Conservation (phyloP, 2,329 filamentous ascomycete species). For the Nemania diffusa region DNA sequence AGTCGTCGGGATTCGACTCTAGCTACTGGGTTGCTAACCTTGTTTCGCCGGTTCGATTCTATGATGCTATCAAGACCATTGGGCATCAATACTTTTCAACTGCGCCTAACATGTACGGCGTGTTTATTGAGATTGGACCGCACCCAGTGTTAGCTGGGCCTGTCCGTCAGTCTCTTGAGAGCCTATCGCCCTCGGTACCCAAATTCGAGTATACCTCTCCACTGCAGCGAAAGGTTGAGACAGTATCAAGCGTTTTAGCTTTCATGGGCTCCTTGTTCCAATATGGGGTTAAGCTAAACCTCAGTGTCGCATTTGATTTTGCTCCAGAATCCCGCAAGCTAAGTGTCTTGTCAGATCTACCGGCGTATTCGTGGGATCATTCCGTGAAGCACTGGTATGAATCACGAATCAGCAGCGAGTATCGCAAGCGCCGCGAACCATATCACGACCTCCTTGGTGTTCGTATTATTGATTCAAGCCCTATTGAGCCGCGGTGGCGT, state of each 20-base stretch:
- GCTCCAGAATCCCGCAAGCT: not conserved
- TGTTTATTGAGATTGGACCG: conserved; percentile 25
- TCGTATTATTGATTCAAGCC: conserved; percentile 1
- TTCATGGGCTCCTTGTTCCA: conserved; percentile 23
- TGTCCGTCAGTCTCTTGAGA: not conserved
- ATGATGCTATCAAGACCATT: conserved; percentile 7
- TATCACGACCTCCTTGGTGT: conserved; percentile 36
- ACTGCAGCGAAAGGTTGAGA: conserved; percentile 15
- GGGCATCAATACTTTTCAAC: not conserved
- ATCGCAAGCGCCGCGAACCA: conserved; percentile 19
- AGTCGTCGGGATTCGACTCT: conserved; percentile 3
- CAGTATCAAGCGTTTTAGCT: conserved; percentile 12
- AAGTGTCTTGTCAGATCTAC: conserved; percentile 19
- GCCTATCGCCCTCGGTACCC: not conserved
- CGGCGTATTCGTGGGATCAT: conserved; percentile 35
- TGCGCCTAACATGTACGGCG: too few relatives aligned
- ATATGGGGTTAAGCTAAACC: conserved; percentile 7
- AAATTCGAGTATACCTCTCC: conserved; percentile 21
- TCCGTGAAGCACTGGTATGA: conserved; percentile 37
- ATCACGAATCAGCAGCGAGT: conserved; percentile 24
- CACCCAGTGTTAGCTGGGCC: conserved; percentile 12
- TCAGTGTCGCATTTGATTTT: conserved; percentile 1
- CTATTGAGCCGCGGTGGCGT: conserved; percentile 27
- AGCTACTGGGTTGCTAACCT: conserved; percentile 25
- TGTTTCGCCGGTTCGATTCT: conserved; percentile 14